These are phyloP conservation scores for Aspergillus texensis DNA, from an alignment of 2,329 filamentous ascomycete genomes.

Conservation along the genomic window DNA sequence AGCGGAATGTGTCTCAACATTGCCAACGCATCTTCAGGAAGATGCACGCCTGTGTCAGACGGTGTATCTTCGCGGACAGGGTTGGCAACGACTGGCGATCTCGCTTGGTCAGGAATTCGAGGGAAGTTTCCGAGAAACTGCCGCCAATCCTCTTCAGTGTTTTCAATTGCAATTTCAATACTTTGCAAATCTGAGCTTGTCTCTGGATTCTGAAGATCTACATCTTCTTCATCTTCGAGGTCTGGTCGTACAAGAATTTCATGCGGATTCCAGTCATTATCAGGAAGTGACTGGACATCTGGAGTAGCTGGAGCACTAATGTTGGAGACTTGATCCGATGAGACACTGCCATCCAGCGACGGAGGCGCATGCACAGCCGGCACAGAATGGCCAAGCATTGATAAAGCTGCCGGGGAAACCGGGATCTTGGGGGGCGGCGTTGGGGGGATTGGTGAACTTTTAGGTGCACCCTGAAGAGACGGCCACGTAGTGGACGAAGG, in stretches of 20 bases:
- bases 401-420: conserved; percentile 75
- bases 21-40: conserved; percentile 79
- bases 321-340: conserved; percentile 81
- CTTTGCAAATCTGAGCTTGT: conserved; percentile 30
- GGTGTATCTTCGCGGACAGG: conserved; percentile 31
- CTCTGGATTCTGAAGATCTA: conserved; percentile 27
- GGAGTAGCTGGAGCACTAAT: conserved; percentile 86
- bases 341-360: conserved; percentile 85
- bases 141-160: conserved; percentile 62
- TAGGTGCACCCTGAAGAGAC: conserved; percentile 57
- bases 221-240: conserved; percentile 32
- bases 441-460: conserved; percentile 50
- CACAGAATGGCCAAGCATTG: conserved; percentile 70
- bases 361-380: conserved; percentile 79
- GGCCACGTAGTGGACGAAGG: conserved; percentile 61
- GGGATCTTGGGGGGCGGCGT: conserved; percentile 61
- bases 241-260: conserved; percentile 39
- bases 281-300: conserved; percentile 61
- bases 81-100: conserved; percentile 25
- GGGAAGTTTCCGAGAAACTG: conserved; percentile 46
- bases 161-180: conserved; percentile 43
- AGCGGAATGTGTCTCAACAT: conserved; percentile 75
- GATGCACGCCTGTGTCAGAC: conserved; percentile 61
- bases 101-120: conserved; percentile 33
- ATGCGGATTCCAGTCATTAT: conserved; percentile 62